These are phyloP conservation scores for Cornus controversa DNA, from an alignment of 148 eudicot genomes.

Conservation along the genomic window DNA sequence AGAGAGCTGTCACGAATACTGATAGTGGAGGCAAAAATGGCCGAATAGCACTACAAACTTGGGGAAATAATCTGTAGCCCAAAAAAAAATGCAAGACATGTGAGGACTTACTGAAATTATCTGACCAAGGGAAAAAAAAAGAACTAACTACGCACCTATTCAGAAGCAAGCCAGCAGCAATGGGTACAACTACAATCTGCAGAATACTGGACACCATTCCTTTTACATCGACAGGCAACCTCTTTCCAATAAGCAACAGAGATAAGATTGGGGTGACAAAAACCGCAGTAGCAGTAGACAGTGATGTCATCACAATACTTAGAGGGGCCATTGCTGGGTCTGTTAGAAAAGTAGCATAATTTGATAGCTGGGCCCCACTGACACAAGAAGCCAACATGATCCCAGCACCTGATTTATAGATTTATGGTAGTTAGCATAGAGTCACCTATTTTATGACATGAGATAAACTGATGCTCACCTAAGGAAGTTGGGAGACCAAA, in stretches of 20 bases:
- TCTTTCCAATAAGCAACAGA: conserved; percentile 76
- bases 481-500: conserved; percentile 76
- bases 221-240: conserved; percentile 77
- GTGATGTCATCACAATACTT: conserved; percentile 90
- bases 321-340: conserved; percentile 94
- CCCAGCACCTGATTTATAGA: conserved; percentile 72
- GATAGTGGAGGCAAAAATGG: conserved; percentile 76
- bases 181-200: conserved; percentile 74
- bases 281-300: conserved; percentile 90
- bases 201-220: conserved; percentile 79
- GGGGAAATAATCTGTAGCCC: conserved; percentile 55
- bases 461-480: conserved; percentile 39
- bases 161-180: conserved; percentile 68
- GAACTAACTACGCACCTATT: conserved; percentile 37
- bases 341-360: conserved; percentile 87
- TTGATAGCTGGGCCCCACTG: conserved; percentile 98
- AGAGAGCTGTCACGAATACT: conserved; percentile 77
- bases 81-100: background rate
- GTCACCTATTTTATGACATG: conserved; percentile 22
- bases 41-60: conserved; percentile 52
- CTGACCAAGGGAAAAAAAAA: too few relatives aligned
- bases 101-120: background rate
- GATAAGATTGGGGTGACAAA: conserved; percentile 86
- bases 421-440: conserved; percentile 16
- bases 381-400: conserved; percentile 94